phyloP scores from a whole-genome alignment of 2,329 filamentous ascomycete genomes.

The Ascochyta viciae-villosae region DNA sequence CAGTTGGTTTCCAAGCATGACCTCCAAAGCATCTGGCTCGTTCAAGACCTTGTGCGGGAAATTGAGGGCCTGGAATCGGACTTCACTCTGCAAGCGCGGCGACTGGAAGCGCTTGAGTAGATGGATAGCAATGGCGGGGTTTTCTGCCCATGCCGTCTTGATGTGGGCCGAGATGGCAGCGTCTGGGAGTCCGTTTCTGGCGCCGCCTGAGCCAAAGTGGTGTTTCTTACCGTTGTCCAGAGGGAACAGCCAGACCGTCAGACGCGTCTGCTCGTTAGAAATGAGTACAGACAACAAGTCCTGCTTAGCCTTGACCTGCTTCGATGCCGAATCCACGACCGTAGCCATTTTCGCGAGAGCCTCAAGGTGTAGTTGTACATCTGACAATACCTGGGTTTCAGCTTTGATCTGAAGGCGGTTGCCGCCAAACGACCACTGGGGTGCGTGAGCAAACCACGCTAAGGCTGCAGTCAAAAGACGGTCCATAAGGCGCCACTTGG shows the following conservation, averaged over 20 bases:
- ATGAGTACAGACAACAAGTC: conserved; percentile 81
- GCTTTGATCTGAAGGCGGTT: conserved; percentile 94
- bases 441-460: conserved; percentile 84
- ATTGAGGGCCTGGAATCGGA: conserved; percentile 80
- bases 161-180: conserved; percentile 69
- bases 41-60: conserved; percentile 82
- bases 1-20: conserved; percentile 78
- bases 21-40: conserved; percentile 81
- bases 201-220: conserved; percentile 55
- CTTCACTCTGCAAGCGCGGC: conserved; percentile 72
- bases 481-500: conserved; percentile 86
- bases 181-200: conserved; percentile 51
- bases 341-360: conserved; percentile 67
- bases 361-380: conserved; percentile 74
- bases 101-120: conserved; percentile 81
- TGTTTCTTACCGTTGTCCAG: conserved; percentile 69
- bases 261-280: conserved; percentile 81
- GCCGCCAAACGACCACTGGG: conserved; percentile 94
- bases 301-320: conserved; percentile 78
- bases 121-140: conserved; percentile 85
- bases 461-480: conserved; percentile 85
- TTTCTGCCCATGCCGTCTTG: conserved; percentile 85
- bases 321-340: conserved; percentile 58
- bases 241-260: conserved; percentile 90
- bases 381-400: conserved; percentile 80